phyloP scores from a whole-genome alignment of 345 rosid genomes.

The Citrus maxima region DNA sequence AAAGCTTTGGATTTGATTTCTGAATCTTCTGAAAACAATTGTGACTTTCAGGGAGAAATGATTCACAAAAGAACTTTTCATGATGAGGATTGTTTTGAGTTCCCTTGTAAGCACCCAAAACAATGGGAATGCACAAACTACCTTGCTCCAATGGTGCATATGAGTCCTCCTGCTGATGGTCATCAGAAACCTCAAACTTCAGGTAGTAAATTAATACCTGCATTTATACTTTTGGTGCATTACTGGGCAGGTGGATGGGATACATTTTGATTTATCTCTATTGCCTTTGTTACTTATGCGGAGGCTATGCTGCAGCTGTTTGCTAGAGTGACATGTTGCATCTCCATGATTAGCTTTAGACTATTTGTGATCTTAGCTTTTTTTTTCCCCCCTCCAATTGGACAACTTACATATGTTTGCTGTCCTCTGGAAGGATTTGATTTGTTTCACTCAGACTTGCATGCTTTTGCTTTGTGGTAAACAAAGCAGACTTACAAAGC shows the following conservation, averaged over 20 bases:
- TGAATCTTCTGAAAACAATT: neutral
- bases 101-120: slow-evolving; percentile 43
- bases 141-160: slow-evolving; percentile 17
- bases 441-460: neutral
- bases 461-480: neutral
- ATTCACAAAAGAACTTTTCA: slow-evolving; percentile 46
- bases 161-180: slow-evolving; percentile 14
- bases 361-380: neutral
- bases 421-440: neutral
- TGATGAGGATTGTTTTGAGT: slow-evolving; percentile 40
- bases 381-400: neutral
- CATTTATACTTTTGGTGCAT: neutral
- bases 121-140: slow-evolving; percentile 29
- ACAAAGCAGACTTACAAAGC: neutral
- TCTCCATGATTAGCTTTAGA: neutral
- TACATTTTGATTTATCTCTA: neutral
- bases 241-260: neutral
- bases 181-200: slow-evolving; percentile 12
- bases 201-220: slow-evolving; percentile 31
- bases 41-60: slow-evolving; percentile 37
- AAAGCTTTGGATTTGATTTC: neutral
- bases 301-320: neutral
- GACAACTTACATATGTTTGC: neutral
- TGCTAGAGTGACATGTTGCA: neutral
- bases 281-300: neutral